Percentiles rank a stretch among this genome's conserved stretches.
Evolutionary conservation across 2,329 filamentous ascomycete genomes (phyloP).

Genomic region (Drechslerella coelobrocha): DNA sequence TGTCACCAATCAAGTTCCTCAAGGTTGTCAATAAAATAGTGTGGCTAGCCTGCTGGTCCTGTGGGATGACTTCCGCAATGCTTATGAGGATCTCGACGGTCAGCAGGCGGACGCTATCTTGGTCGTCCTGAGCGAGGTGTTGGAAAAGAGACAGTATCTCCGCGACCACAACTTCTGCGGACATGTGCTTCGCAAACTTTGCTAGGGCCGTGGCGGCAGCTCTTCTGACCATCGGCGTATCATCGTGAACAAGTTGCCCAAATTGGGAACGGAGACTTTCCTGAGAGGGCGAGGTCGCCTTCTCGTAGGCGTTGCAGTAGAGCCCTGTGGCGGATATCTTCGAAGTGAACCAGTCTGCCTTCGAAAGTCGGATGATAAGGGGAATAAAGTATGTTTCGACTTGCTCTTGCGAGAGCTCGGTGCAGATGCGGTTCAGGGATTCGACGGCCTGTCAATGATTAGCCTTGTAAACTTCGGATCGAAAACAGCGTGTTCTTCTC

Average conservation of each 20-base stretch:
- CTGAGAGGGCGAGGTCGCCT: slow-evolving; percentile 85
- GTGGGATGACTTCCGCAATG: slow-evolving; percentile 94
- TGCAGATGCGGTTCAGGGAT: slow-evolving; percentile 98
- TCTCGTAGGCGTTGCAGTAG: slow-evolving; percentile 90
- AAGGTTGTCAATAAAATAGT: slow-evolving; percentile 89
- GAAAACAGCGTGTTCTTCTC: slow-evolving; percentile 54
- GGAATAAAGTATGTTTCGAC: slow-evolving; percentile 98
- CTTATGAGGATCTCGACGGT: slow-evolving; percentile 96
- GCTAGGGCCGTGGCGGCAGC: slow-evolving; percentile 95
- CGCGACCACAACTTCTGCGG: slow-evolving; percentile 85
- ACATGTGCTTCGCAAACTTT: slow-evolving; percentile 98
- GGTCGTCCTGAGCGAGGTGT: slow-evolving; percentile 92
- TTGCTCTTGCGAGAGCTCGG: slow-evolving; percentile 85
- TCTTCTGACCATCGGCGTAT: slow-evolving; percentile 98
- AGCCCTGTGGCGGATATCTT: slow-evolving; percentile 98
- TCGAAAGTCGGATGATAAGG: slow-evolving; percentile 91
- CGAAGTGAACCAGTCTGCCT: slow-evolving; percentile 99
- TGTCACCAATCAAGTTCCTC: slow-evolving; percentile 94
- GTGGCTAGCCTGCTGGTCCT: slow-evolving; percentile 96
- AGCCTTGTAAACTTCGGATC: slow-evolving; percentile 4
- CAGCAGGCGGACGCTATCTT: slow-evolving; percentile 93
- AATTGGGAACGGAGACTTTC: slow-evolving; percentile 92
- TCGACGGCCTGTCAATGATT: slow-evolving; percentile 77
- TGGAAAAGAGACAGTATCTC: slow-evolving; percentile 99
- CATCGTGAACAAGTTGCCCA: slow-evolving; percentile 90